Evolutionary conservation across 441 rosid species (phyloP).

Genomic region (Aleurites moluccanus): DNA sequence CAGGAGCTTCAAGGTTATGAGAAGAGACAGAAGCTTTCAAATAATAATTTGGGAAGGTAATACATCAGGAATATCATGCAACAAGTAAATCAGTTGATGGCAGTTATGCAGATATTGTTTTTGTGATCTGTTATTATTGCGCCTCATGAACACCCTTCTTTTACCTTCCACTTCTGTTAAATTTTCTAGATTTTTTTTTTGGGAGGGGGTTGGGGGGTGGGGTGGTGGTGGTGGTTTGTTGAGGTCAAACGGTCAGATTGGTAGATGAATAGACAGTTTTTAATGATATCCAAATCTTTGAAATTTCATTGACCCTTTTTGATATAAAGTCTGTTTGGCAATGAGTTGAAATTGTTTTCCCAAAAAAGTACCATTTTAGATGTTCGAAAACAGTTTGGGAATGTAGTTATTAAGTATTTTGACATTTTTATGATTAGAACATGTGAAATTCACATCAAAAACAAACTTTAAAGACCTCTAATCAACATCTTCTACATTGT

Average conservation of each 20-base stretch:
- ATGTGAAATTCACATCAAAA: no score
- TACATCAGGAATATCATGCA: neutral
- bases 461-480: no score
- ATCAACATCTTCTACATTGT: no score
- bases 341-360: no score
- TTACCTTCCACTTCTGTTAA: neutral
- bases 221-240: no score
- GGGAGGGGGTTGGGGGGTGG: no score
- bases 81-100: neutral
- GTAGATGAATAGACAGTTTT: neutral
- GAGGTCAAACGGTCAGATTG: neutral
- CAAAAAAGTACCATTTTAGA: no score
- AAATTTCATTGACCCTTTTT: neutral
- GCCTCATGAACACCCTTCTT: neutral
- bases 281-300: neutral
- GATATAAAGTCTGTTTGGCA: no score
- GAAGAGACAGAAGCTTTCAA: slow-evolving; percentile 29
- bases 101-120: neutral
- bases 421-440: no score
- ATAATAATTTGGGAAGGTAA: slow-evolving; percentile 32
- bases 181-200: neutral
- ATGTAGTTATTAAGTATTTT: no score
- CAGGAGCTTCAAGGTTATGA: slow-evolving; percentile 29
- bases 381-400: no score
- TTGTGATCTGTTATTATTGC: neutral